phyloP scores from a whole-genome alignment of 2,329 filamentous ascomycete genomes.

The Hypoxylon sp. region DNA sequence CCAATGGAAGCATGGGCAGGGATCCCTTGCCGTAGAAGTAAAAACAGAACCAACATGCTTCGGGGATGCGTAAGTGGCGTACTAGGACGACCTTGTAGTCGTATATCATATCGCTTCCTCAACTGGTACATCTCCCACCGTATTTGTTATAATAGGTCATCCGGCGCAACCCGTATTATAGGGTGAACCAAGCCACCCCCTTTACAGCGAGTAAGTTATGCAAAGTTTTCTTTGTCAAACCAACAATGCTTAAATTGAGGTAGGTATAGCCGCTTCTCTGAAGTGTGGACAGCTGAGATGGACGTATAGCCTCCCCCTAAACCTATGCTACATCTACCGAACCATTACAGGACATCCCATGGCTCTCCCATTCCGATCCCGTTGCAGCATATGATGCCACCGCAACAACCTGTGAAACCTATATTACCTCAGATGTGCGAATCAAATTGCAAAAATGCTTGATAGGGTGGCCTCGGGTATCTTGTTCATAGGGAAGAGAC shows the following conservation, averaged over 20 bases:
- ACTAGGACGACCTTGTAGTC: neutral
- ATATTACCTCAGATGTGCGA: neutral
- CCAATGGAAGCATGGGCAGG: slow-evolving; percentile 33
- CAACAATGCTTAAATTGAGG: slow-evolving; percentile 8
- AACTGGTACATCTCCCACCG: slow-evolving; percentile 10
- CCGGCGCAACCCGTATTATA: neutral
- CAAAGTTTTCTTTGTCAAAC: slow-evolving; percentile 19
- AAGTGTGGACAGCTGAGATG: neutral
- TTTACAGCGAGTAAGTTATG: slow-evolving; percentile 20
- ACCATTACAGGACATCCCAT: slow-evolving; percentile 3
- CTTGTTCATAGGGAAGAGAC: neutral
- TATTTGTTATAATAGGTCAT: neutral
- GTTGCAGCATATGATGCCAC: slow-evolving; percentile 10
- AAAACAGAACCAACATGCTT: slow-evolving; percentile 30
- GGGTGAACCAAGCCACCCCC: slow-evolving; percentile 13
- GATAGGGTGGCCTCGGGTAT: neutral
- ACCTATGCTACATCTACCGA: slow-evolving; percentile 18
- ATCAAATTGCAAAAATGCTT: neutral
- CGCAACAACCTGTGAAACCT: neutral
- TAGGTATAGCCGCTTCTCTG: slow-evolving; percentile 6
- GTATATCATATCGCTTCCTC: slow-evolving; percentile 10
- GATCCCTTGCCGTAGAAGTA: slow-evolving; percentile 32
- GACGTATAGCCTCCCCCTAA: slow-evolving; percentile 16
- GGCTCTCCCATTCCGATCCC: slow-evolving; percentile 9
- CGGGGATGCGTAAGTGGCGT: slow-evolving; percentile 12